phyloP scores from a whole-genome alignment of 495 filamentous ascomycete species.

The Penicillium soppii region DNA sequence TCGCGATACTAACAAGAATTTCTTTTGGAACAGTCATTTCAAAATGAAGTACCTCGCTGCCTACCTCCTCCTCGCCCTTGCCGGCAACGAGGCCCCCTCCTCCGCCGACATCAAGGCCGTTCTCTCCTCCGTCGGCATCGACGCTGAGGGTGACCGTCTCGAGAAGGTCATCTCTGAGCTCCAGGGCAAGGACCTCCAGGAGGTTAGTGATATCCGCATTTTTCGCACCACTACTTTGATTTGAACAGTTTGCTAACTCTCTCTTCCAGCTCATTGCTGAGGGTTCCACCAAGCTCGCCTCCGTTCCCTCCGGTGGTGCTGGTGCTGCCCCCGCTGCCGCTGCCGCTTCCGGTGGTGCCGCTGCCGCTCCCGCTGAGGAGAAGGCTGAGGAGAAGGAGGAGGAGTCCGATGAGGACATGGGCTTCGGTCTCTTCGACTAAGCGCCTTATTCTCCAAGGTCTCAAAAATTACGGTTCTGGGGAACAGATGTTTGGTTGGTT shows the following conservation, averaged over 20 bases:
- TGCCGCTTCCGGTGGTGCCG: slow-evolving; percentile 66
- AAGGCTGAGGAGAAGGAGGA: slow-evolving; percentile 74
- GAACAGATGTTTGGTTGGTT: slow-evolving; percentile 39
- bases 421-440: slow-evolving; percentile 99
- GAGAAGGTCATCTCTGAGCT: slow-evolving; percentile 85
- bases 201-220: slow-evolving; percentile 56
- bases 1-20: slow-evolving; percentile 14
- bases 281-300: slow-evolving; percentile 91
- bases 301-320: slow-evolving; percentile 90
- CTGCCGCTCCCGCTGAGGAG: slow-evolving; percentile 67
- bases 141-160: slow-evolving; percentile 87
- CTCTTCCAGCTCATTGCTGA: slow-evolving; percentile 78
- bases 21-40: slow-evolving; percentile 36
- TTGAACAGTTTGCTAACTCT: slow-evolving; percentile 17
- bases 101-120: slow-evolving; percentile 86
- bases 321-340: slow-evolving; percentile 64
- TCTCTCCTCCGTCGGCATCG: slow-evolving; percentile 91
- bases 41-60: slow-evolving; percentile 99
- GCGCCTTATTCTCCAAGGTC: slow-evolving; percentile 20
- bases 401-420: slow-evolving; percentile 99
- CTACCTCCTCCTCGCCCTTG: slow-evolving; percentile 94
- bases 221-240: not conserved
- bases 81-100: slow-evolving; percentile 87
- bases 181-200: slow-evolving; percentile 94
- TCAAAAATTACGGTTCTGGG: slow-evolving; percentile 33